Base-by-base conservation (phyloP, 2,329 filamentous ascomycete genomes). In the Diaporthe ilicicola region DNA sequence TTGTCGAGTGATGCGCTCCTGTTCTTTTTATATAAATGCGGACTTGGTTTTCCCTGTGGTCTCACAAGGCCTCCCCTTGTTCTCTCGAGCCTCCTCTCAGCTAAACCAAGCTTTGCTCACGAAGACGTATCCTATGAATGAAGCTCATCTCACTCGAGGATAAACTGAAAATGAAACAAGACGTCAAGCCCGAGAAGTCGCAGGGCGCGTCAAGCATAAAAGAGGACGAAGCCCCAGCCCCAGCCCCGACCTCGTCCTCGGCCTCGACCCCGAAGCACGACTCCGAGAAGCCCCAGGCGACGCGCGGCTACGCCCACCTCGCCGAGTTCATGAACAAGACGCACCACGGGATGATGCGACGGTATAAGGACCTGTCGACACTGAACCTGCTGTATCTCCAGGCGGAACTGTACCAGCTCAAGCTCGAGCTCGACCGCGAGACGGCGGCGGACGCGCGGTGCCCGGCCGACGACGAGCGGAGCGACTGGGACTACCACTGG, bases 401-500 rank as follows among this genome's bases (percentile, higher is more conserved):
- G 59, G 66, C 67, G 34, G 59, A 72, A 29, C 27, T 72, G 4
- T 64, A 67, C 27, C 29, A 66, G 56, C 70, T 72, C 19, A 51
- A 44, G 29, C 17, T 39, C 13, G 59, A 72, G 15, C 55, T 69
- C 37, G 70, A 72, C 13, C 24, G 15, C 12, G 59, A 66, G 34
- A 48, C 50, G 13, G 51, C 67, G 1, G 53, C 44, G 2, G 67
- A 72, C 22, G 53, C 46, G n/a, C 17, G 24, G 27, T 50, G 17
- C 22, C 32, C 27, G n/a, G 51, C 17, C 10, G 9, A 19, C 17
- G 22, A 37, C 13, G 66, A 70, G 53, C 66, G 70, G 22, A 51
- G 42, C 15, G n/a, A 51, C 42, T 72, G 70, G 70, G 51, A 72
- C 42, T 72, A 24, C 39, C 67, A 72, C 59, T 72, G 70, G 70